Evolutionary conservation across 1,284 basidiomycete species (phyloP), one percentile per base, ranked within the genome.

Genomic region (Microbotryum lychnidis-dioicae): DNA sequence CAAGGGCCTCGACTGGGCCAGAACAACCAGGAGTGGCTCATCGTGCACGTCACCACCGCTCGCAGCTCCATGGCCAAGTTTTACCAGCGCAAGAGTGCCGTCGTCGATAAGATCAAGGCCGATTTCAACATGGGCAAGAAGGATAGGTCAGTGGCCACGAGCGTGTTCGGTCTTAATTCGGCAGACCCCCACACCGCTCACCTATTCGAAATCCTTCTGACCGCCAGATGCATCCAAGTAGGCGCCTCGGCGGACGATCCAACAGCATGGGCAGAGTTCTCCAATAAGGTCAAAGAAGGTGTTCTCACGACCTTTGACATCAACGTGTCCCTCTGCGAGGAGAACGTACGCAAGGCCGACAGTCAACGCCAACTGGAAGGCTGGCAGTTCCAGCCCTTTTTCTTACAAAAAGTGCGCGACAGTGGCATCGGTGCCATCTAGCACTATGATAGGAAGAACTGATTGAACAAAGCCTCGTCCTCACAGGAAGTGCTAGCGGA

Each of bases 351-450:
- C 71, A 82, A 87, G 27, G 89, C 88, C 0, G 92, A 97, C 73
- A 80, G 83, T 53, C 89, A 94, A 73, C 80, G 87, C 61, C 81
- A 85, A 66, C 87, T 91, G 81, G 87, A 89, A 1, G 92, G 91
- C 3, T 97, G 93, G 93, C 93, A 96, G 74, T 97, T 94, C 73
- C 92, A 91, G 74, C 91, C 87, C 1, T 97, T 93, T 79, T 96
- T 97, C 75, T 84, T 92, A 45, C 78, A 93, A 31, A 97, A 97
- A 83, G 92, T 90, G 37, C 37, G 75, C 5, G 14, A 31, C 25
- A 14, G 23, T 21, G 31, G 31, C 31, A 31, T 9, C 31, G 29
- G 9, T 21, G 46, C n/a, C 54, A 25, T 55, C 27, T 6, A 31
- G 31, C 31, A 31, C 10, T 31, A 31, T 1, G 2, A 31, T 31